Base-by-base conservation (phyloP, 345 rosid species). In the Stellera chamaejasme region DNA sequence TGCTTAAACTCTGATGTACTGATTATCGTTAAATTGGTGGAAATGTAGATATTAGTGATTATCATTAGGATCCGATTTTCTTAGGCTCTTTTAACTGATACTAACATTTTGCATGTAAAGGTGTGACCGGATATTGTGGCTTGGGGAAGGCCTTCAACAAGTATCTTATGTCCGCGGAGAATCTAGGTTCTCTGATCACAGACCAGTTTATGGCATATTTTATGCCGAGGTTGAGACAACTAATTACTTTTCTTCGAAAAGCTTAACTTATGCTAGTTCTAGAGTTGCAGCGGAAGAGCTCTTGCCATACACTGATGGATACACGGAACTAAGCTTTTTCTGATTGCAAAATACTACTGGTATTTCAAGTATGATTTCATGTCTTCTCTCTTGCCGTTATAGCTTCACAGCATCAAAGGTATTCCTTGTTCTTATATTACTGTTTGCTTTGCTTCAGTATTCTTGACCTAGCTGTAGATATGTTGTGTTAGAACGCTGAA, bases 111-210 rank as follows among this genome's bases (percentile, higher is more conserved):
- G 10, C 27, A 19, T 50, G 61, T 59, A 32, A 76, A 92, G 99
- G 99, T 93, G 99, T 48, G 99, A 93, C 43, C 76, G 97, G 70
- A 83, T 93, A 69, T 78, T 93, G 10, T 93, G 97, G 92, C 78
- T 60, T 16, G 99, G 99, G 46, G 66, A 69, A 48, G 96, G 95
- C 48, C 84, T 93, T 28, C 59, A 42, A 7, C 91, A 84, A 63
- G 62, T 73, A 25, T 72, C 77, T 10, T 93, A 93, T 45, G 42
- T 65, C 2, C 84, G 97, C 0, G 69, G 70, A 39, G 99, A 93
- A 58, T 84, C 82, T 1, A 74, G 73, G 46, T 87, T 93, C 58
- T 93, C 99, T 3, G 97, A 93, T 64, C 99, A 93, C 66, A 74
- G 99, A 6, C 97, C 97, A 0, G 99, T 93, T 2, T 81, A 83